Percentiles rank a stretch among this genome's conserved stretches.
These are phyloP conservation scores for Alternaria incomplexa DNA, from an alignment of 2,329 filamentous ascomycete species.

Conservation along the genomic window DNA sequence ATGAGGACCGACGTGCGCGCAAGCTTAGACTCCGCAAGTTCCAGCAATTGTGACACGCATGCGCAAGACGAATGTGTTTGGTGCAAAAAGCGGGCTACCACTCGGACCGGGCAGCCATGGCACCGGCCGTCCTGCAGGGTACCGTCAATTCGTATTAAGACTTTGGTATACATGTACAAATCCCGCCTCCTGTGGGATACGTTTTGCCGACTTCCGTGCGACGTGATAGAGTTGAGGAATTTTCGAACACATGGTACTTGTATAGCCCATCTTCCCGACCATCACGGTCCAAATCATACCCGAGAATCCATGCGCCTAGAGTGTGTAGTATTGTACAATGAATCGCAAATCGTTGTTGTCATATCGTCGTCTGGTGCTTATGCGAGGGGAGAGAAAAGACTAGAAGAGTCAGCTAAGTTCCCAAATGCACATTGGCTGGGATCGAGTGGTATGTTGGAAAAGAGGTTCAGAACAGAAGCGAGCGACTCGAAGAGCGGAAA, in stretches of 20 bases:
- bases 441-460: neutral
- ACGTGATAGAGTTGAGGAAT: constrained; percentile 26
- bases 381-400: constrained; percentile 49
- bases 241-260: neutral
- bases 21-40: constrained; percentile 4
- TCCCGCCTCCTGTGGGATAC: constrained; percentile 17
- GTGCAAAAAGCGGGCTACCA: constrained; percentile 5
- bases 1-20: neutral
- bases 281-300: constrained; percentile 16
- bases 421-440: neutral
- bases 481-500: neutral
- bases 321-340: constrained; percentile 41
- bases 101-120: constrained; percentile 13
- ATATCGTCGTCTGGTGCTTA: constrained; percentile 24
- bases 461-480: neutral
- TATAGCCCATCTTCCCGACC: constrained; percentile 6
- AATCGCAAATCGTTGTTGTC: constrained; percentile 21
- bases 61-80: constrained; percentile 15
- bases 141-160: constrained; percentile 14
- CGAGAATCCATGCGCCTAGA: constrained; percentile 34
- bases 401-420: constrained; percentile 28
- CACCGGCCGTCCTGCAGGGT: constrained; percentile 14
- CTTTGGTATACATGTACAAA: constrained; percentile 26
- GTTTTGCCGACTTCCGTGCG: constrained; percentile 18
- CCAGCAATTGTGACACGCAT: constrained; percentile 23